Conservation (phyloP, 768 basidiomycete genomes). For the Dentipellis sp. region DNA sequence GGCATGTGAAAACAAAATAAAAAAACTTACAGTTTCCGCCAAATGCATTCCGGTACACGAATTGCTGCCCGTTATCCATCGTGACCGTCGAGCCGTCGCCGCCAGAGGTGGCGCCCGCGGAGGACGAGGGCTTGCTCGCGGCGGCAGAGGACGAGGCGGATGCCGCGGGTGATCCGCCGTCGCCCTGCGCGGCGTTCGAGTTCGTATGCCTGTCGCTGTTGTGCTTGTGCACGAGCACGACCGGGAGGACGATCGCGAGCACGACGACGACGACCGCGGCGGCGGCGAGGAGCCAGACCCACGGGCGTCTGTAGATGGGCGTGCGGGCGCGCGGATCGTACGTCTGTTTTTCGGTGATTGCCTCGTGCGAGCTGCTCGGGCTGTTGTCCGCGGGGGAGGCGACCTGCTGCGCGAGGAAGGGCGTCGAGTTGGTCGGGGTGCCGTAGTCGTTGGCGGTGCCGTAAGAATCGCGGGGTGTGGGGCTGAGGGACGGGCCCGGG, state of each 20-base stretch:
- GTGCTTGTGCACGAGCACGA: slow-evolving; percentile 5
- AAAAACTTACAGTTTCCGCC: slow-evolving; percentile 32
- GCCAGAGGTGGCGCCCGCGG: slow-evolving; percentile 6
- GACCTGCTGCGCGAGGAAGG: background rate
- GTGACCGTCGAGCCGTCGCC: slow-evolving; percentile 19
- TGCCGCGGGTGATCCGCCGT: background rate
- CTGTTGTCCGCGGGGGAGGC: background rate
- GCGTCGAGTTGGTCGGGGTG: background rate
- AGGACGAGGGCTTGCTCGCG: background rate
- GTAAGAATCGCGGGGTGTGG: slow-evolving; percentile 4
- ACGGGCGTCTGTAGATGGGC: background rate
- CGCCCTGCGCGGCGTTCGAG: background rate
- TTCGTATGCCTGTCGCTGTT: background rate
- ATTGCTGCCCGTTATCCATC: slow-evolving; percentile 30
- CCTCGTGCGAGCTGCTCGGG: background rate
- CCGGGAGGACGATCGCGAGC: slow-evolving; percentile 4
- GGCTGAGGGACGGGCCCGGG: background rate
- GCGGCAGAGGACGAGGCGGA: background rate
- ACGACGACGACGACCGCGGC: background rate
- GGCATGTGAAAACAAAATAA: background rate
- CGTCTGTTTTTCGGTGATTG: background rate
- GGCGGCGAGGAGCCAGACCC: background rate
- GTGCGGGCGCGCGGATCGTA: background rate
- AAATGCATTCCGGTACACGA: slow-evolving; percentile 36
- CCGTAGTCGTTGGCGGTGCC: background rate